Evolutionary conservation across 352 stramenopile genomes (phyloP), one percentile per base, ranked within the genome.

Genomic region (Albugo laibachii): DNA sequence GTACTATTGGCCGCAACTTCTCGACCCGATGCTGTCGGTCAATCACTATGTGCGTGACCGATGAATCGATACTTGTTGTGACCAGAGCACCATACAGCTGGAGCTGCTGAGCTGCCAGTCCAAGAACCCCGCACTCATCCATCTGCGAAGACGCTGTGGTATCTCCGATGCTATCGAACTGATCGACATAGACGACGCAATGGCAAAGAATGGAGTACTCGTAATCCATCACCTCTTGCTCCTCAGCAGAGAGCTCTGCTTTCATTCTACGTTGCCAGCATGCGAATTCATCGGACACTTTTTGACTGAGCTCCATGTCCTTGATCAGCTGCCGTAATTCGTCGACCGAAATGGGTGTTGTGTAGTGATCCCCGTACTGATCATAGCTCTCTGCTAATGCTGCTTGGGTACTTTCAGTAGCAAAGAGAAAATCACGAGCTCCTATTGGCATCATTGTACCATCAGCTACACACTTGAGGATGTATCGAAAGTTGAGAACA

Each of bases 331-430:
- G 40, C 3, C 55, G 56, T 12, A 91, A 50, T 14, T 91, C 66
- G 1, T 65, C 58, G 2, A 60, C 52, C 21, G 38, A 63, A 13
- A 75, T 49, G 34, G 66, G 50, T 10, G 83, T 68, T 10, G 72
- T 86, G 45, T 69, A 86, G 52, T 85, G 68, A 42, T 91, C 78
- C 16, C 74, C 74, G 34, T 66, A 87, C 10, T 45, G 43, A 41
- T 87, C 74, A 50, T 80, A 87, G 47, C 83, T 66, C 34, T 82
- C 78, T 4, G 67, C 67, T 0, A 91, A 54, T 24, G 66, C 27
- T 20, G 54, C 50, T 46, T 62, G 59, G 31, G 67, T 84, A n/a
- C 41, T 37, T 10, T 66, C 64, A 3, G 67, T 86, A n/a, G 75
- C 59, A 35, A 80, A 86, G 15, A 91, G 59, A 41, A 83, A 83